Evolutionary conservation across 169 alveolate genomes (phyloP).

Genomic region (Babesia bigemina): DNA sequence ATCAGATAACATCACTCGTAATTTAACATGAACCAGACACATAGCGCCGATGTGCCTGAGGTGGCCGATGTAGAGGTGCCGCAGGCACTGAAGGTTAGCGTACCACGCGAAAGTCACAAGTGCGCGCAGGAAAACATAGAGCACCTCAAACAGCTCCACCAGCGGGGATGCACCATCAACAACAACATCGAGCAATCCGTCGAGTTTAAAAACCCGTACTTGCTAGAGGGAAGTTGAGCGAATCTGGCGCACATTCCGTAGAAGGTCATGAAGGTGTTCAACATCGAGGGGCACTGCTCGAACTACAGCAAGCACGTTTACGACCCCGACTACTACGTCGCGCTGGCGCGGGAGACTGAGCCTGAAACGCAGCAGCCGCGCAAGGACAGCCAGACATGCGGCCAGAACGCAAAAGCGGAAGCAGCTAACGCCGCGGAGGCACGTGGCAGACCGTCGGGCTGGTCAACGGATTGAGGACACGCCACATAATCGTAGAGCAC

Average conservation of each 20-base stretch:
- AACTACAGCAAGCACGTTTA: slow-evolving; percentile 58
- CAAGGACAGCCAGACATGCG: neutral
- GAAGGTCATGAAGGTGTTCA: slow-evolving; percentile 69
- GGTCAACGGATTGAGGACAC: slow-evolving; percentile 20
- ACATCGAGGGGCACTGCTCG: slow-evolving; percentile 53
- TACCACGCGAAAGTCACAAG: neutral
- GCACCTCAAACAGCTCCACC: slow-evolving; percentile 37
- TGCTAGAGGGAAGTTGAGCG: slow-evolving; percentile 59
- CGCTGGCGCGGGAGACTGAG: slow-evolving; percentile 50
- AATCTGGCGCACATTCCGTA: neutral
- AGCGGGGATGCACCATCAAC: slow-evolving; percentile 51
- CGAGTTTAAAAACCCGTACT: slow-evolving; percentile 70
- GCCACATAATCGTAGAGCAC: neutral
- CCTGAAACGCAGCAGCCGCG: neutral
- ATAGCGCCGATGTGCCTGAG: slow-evolving; percentile 21
- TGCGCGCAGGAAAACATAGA: slow-evolving; percentile 45
- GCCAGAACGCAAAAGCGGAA: neutral
- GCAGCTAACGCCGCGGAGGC: neutral
- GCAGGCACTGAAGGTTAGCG: slow-evolving; percentile 41
- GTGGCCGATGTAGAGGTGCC: slow-evolving; percentile 60
- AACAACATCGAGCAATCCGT: slow-evolving; percentile 59
- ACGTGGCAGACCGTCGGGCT: slow-evolving; percentile 16
- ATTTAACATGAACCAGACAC: slow-evolving; percentile 9
- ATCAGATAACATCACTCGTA: slow-evolving; percentile 4
- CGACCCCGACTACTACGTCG: slow-evolving; percentile 59